These are phyloP conservation scores for Saccharomyces hybrid DNA, from an alignment of 1,139 yeast genomes.

Conservation along the genomic window DNA sequence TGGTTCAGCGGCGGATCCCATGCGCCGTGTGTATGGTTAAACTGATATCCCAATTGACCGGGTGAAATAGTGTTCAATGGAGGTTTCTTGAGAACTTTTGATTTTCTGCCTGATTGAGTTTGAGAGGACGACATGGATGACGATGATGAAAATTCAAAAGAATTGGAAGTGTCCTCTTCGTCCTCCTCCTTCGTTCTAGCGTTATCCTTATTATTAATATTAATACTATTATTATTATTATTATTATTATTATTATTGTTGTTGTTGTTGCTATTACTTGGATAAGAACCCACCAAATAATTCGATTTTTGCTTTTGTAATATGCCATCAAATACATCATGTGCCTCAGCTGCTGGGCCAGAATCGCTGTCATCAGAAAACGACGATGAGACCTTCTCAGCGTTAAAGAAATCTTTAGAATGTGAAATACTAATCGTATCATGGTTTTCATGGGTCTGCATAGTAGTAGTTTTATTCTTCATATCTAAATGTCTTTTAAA, in stretches of 20 bases:
- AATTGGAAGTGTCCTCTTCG: background rate
- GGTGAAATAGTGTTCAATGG: slow-evolving; percentile 9
- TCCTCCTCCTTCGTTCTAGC: background rate
- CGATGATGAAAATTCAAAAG: background rate
- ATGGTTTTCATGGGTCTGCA: slow-evolving; percentile 2
- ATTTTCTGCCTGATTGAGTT: background rate
- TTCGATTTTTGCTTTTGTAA: slow-evolving; percentile 21
- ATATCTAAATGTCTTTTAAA: slow-evolving; percentile 15
- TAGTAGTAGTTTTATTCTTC: background rate
- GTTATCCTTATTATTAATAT: background rate
- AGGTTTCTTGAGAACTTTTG: background rate
- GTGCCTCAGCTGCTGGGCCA: slow-evolving; percentile 24
- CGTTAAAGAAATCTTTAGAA: background rate
- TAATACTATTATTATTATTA: no score
- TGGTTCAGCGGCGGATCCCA: slow-evolving; percentile 24
- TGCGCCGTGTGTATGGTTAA: slow-evolving; percentile 22
- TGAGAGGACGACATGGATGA: slow-evolving; percentile 3
- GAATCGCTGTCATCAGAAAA: slow-evolving; percentile 14
- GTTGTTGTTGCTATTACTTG: background rate
- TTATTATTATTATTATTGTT: background rate
- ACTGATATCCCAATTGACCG: slow-evolving; percentile 26
- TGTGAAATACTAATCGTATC: background rate
- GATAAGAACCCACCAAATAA: slow-evolving; percentile 9
- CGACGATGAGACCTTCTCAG: background rate
- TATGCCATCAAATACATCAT: slow-evolving; percentile 22